Evolutionary conservation across 192 early-diverging fungal genomes (phyloP).

Genomic region (Coemansia aciculifera): DNA sequence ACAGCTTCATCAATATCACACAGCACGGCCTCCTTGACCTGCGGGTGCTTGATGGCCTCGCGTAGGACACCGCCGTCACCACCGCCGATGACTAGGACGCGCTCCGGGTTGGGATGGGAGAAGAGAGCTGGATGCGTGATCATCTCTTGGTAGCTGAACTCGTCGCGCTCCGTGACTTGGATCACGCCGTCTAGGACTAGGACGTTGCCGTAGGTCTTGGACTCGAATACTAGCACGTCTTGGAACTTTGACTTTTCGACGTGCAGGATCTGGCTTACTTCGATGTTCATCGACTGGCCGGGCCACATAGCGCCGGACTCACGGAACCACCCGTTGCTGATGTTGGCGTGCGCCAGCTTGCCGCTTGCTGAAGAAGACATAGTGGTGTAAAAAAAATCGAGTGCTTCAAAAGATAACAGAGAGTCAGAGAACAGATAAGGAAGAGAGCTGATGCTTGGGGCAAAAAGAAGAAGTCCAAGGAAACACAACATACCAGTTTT

Average conservation of each 20-base stretch:
- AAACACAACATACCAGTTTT: not conserved
- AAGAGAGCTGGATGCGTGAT: slow-evolving; percentile 96
- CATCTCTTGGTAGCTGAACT: slow-evolving; percentile 99
- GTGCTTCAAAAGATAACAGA: too few relatives aligned
- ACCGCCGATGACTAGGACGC: slow-evolving; percentile 98
- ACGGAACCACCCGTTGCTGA: slow-evolving; percentile 96
- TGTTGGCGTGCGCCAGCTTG: slow-evolving; percentile 81
- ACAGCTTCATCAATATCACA: slow-evolving; percentile 99
- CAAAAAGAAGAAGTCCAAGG: not conserved
- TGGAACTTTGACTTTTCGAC: slow-evolving; percentile 93
- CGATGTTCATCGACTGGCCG: slow-evolving; percentile 95
- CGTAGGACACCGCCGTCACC: slow-evolving; percentile 99
- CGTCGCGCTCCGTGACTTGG: slow-evolving; percentile 97
- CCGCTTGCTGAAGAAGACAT: slow-evolving; percentile 22
- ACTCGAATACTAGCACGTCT: slow-evolving; percentile 98
- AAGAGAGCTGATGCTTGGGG: slow-evolving; percentile 1
- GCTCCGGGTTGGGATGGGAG: slow-evolving; percentile 91
- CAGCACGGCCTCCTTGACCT: slow-evolving; percentile 86
- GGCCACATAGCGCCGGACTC: slow-evolving; percentile 96
- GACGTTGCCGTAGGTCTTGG: slow-evolving; percentile 92
- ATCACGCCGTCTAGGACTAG: slow-evolving; percentile 97
- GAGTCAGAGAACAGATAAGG: not conserved
- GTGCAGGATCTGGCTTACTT: slow-evolving; percentile 94
- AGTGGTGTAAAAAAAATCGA: not conserved
- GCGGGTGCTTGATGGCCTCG: slow-evolving; percentile 95